Base-by-base conservation (phyloP, 768 basidiomycete species). In the Boletus edulis region DNA sequence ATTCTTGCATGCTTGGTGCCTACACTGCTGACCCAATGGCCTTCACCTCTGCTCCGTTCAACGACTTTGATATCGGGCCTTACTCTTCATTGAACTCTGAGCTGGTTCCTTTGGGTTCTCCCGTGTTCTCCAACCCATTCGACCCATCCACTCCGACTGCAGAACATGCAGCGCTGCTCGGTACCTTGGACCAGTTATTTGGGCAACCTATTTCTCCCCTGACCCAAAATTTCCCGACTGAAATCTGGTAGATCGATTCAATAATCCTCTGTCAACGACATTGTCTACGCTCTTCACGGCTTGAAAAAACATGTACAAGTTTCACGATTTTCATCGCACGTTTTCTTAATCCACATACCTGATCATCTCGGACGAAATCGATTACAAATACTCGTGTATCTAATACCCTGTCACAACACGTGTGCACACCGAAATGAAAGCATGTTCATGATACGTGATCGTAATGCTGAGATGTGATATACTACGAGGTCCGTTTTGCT, bases 111-210 rank as follows among this genome's bases (percentile, higher is more conserved):
- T 32, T 61, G 31, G 54, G 60, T 18, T 70, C 69, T 17, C 71
- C 69, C 6, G 52, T 72, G n/a, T 72, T 70, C 47, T 47, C 59
- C 42, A 72, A 70, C 39, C 69, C 69, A 5, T 70, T 69, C 46
- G 68, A 64, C 27, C 40, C 44, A 2, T 63, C 53, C 24, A 18
- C 40, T 24, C 32, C 34, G 3, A 37, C 51, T 4, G 52, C 48
- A 31, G 54, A 29, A 2, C 55, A 58, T 20, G 49, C 58, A 9
- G 56, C 49, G 17, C 20, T 60, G 20, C 60, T 71, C 13, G 54
- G 45, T 27, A 60, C 64, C 39, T 52, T 71, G 51, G 71, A 71
- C 20, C 62, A 71, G 52, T 42, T 71, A 12, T 72, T 71, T n/a
- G 69, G 60, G 18, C 69, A 63, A n/a, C 32, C 65, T 11, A 53